Evolutionary conservation across 495 filamentous ascomycete genomes (phyloP), one percentile per base, ranked within the genome.

Genomic region (Emericellopsis terricola): DNA sequence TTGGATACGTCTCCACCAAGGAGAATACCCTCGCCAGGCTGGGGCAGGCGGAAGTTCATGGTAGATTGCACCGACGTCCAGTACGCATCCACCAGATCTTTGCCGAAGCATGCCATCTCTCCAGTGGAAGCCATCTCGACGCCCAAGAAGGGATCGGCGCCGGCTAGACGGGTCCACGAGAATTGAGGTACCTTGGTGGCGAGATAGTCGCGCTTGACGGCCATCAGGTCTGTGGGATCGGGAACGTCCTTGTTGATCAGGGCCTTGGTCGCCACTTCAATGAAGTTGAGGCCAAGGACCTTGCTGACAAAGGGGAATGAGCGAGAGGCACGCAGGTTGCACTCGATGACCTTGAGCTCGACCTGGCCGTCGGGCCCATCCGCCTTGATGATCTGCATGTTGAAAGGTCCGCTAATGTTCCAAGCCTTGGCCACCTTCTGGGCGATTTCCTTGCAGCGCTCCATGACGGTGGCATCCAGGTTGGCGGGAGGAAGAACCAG

Each of bases 321-420:
- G 26, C 87, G 84, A 30, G 87, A 96, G 28, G 89, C 89, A 45
- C 87, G 89, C 41, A 96, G 78, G 53, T 96, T 96, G 66, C 87
- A 96, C 62, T 96, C 87, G 42, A 96, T 96, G 45, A 94, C 87
- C 65, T 96, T 96, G 31, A 96, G 70, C 33, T 62, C 55, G 14
- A 78, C 71, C 43, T 80, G 70, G 18, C 71, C 76, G 37, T 77
- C 75, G 13, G 69, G 64, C 41, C 77, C 60, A 3, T 78, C 63
- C 28, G 81, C 85, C 62, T 93, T 93, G 69, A 96, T 96, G 57
- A 96, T 91, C 59, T 96, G 87, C 89, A 96, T 94, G 67, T 96
- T 96, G 72, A 94, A 96, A 23, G 87, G 87, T 28, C 87, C 87
- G 13, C 83, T 94, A 54, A 96, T 94, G 47, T 64, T 86, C 82